Conservation (phyloP, 2,329 filamentous ascomycete species). For the Phoma sp. region DNA sequence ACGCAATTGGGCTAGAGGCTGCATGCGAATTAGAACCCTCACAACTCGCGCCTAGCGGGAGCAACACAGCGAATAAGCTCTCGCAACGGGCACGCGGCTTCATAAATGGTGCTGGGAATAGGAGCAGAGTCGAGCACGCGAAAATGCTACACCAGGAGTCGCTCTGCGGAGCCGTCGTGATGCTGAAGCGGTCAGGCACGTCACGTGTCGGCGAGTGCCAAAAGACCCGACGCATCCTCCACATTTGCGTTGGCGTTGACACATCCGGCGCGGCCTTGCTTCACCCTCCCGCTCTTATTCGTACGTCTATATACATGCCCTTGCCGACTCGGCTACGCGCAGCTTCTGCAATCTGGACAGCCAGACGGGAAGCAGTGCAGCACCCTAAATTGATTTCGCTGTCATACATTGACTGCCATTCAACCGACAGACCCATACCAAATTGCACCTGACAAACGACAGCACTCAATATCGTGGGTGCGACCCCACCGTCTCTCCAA, state of each 20-base stretch:
- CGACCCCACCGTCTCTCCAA: slow-evolving; percentile 9
- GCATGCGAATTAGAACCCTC: slow-evolving; percentile 42
- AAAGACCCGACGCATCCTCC: slow-evolving; percentile 16
- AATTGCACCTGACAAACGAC: slow-evolving; percentile 10
- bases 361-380: neutral
- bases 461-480: slow-evolving; percentile 9
- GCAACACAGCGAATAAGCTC: slow-evolving; percentile 36
- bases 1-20: slow-evolving; percentile 44
- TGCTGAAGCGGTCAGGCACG: slow-evolving; percentile 17
- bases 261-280: slow-evolving; percentile 20
- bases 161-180: slow-evolving; percentile 27
- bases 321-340: neutral
- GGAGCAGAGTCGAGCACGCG: slow-evolving; percentile 6
- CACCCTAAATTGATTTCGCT: neutral
- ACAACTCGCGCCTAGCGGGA: slow-evolving; percentile 39
- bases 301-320: slow-evolving; percentile 3
- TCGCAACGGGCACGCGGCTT: slow-evolving; percentile 25
- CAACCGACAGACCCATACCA: slow-evolving; percentile 1
- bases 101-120: slow-evolving; percentile 16
- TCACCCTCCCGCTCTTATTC: slow-evolving; percentile 16
- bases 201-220: slow-evolving; percentile 21
- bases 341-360: neutral
- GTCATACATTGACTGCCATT: slow-evolving; percentile 5
- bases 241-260: slow-evolving; percentile 17
- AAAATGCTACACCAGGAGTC: slow-evolving; percentile 25